Evolutionary conservation across 371 early-diverging fungal species (phyloP), one percentile per base, ranked within the genome.

Genomic region (Batrachochytrium dendrobatidis): DNA sequence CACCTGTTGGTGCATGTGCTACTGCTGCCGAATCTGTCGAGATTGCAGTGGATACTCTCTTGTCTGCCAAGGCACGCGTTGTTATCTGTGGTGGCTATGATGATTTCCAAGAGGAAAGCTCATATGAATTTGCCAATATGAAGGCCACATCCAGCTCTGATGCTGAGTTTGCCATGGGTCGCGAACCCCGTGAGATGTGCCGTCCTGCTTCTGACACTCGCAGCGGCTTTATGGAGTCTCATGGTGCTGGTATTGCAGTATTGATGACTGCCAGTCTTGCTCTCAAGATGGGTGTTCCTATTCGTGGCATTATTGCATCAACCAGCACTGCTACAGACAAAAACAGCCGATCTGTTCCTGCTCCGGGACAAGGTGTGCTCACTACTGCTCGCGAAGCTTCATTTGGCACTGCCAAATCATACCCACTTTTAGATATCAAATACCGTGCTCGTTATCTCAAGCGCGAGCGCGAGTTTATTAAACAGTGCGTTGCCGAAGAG

Each of bases 41-140:
- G 62, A 82, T 94, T 59, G 95, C 90, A 58, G 86, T 90, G 26
- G 95, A 96, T 50, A 86, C 91, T 35, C 91, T 96, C 53, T 70
- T 88, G 61, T 78, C 81, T 29, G 95, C 95, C 60, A 93, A 92
- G 74, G 97, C 97, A 52, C 90, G 91, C 77, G 85, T 96, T 58
- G 89, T 94, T 71, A 73, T 96, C 61, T 94, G 92, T 53, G 97
- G 97, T 73, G 94, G 90, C 18, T 90, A 86, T 63, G 97, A 96
- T 68, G 94, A 92, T 61, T 90, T 91, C 74, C 87, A 87, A 55
- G 94, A 94, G 70, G 94, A 96, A 65, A 89, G 91, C 34, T 88
- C 89, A 33, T 87, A 86, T 62, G 97, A 96, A 79, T 95, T 96
- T 75, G 92, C 92, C 64, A 90, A 92, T 82, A 96, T 95, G 94